Evolutionary conservation across 2,329 filamentous ascomycete species (phyloP).

Genomic region (Cadophora sp.): DNA sequence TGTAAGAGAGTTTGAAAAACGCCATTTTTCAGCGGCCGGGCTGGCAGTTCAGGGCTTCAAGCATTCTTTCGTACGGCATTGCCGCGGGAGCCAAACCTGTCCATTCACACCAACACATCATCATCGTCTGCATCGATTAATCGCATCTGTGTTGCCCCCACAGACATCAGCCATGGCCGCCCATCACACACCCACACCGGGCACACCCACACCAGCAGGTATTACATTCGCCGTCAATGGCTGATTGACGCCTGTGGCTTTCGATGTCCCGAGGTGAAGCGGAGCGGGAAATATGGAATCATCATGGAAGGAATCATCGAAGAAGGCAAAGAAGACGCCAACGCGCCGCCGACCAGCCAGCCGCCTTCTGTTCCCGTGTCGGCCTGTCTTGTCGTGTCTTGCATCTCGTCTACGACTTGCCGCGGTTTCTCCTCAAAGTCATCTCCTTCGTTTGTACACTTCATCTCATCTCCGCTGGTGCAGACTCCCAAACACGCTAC

Average conservation of each 20-base stretch:
- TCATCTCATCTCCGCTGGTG: constrained; percentile 40
- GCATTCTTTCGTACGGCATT: constrained; percentile 36
- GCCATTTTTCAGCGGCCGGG: constrained; percentile 26
- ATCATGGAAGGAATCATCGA: not conserved
- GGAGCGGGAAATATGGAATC: not conserved
- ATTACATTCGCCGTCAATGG: constrained; percentile 27
- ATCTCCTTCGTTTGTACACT: not conserved
- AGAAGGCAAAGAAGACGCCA: not conserved
- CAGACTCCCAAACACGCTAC: constrained; percentile 30
- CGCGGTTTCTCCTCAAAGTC: not conserved
- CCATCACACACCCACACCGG: not conserved
- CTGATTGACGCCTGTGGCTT: constrained; percentile 38
- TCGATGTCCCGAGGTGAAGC: constrained; percentile 19
- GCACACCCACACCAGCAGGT: not conserved
- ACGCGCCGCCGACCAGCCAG: not conserved
- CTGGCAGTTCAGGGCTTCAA: constrained; percentile 20
- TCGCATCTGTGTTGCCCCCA: constrained; percentile 23
- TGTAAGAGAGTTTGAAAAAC: constrained; percentile 21
- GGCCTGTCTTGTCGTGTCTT: not conserved
- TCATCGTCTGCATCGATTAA: not conserved
- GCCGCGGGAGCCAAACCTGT: constrained; percentile 34
- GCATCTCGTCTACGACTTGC: constrained; percentile 8
- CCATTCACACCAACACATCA: constrained; percentile 10
- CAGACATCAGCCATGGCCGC: constrained; percentile 7
- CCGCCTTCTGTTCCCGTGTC: not conserved